A percentile compares a stretch with the other conserved stretches of the same genome.
phyloP scores from a whole-genome alignment of 23 red algal species.

The Gracilaria vermiculophylla region DNA sequence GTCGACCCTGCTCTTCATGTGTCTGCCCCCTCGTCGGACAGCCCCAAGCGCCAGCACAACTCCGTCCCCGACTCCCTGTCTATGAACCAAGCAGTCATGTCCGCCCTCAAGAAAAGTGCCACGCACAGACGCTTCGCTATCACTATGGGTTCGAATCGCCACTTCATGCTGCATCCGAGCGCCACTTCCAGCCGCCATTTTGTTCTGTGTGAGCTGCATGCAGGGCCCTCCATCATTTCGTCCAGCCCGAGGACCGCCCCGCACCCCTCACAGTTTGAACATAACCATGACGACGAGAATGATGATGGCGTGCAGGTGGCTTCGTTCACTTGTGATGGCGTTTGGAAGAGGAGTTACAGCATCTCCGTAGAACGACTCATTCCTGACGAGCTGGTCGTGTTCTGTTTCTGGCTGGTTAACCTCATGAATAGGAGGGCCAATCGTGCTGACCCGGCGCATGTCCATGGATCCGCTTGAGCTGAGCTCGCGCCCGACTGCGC shows the following conservation, averaged over 20 bases:
- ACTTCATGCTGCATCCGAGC: slow-evolving; percentile 3
- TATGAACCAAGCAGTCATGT: neutral
- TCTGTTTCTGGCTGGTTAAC: slow-evolving; percentile 22
- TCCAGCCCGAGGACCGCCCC: neutral
- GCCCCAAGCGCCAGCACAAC: neutral
- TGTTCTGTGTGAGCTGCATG: slow-evolving; percentile 16
- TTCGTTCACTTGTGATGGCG: slow-evolving; percentile 15
- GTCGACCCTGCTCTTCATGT: neutral
- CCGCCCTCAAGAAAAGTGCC: neutral
- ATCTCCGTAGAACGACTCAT: neutral
- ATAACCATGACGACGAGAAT: slow-evolving; percentile 24
- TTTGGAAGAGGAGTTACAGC: slow-evolving; percentile 14
- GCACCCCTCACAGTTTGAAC: slow-evolving; percentile 9
- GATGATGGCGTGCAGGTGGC: slow-evolving; percentile 30
- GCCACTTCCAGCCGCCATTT: slow-evolving; percentile 13
- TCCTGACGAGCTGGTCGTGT: slow-evolving; percentile 10
- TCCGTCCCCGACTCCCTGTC: neutral
- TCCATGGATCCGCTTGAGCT: neutral
- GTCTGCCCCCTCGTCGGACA: neutral
- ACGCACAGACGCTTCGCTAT: slow-evolving; percentile 8
- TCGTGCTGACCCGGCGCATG: slow-evolving; percentile 6
- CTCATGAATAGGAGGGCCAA: slow-evolving; percentile 25
- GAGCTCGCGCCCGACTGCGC: no score
- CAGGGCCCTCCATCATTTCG: neutral
- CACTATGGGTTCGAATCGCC: neutral